Evolutionary conservation across 2,329 filamentous ascomycete species (phyloP).

Genomic region (Pseudogymnoascus sp.): DNA sequence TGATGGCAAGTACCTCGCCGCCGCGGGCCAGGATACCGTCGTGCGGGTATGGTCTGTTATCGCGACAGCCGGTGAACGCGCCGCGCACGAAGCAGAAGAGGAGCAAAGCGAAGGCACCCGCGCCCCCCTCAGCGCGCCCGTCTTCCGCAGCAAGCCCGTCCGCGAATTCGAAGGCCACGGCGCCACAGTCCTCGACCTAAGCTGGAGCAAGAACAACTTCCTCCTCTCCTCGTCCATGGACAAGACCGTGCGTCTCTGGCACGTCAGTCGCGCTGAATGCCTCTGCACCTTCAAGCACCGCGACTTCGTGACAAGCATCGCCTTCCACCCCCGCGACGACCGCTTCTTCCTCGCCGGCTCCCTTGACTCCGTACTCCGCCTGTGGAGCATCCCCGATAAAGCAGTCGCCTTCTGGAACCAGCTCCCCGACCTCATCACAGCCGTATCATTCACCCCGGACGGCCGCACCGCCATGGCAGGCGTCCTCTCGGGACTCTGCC

Average conservation of each 20-base stretch:
- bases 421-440: conserved; percentile 81
- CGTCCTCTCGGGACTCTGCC: conserved; percentile 72
- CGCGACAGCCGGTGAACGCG: conserved; percentile 69
- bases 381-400: conserved; percentile 98
- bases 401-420: conserved; percentile 74
- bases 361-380: conserved; percentile 73
- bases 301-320: conserved; percentile 89
- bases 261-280: conserved; percentile 75
- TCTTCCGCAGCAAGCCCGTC: conserved; percentile 72
- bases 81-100: conserved; percentile 63
- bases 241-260: conserved; percentile 92
- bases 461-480: conserved; percentile 86
- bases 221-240: conserved; percentile 95
- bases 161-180: conserved; percentile 77
- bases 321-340: conserved; percentile 90
- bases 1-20: conserved; percentile 83
- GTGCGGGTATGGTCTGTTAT: conserved; percentile 87
- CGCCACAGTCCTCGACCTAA: conserved; percentile 79
- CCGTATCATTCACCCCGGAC: conserved; percentile 87
- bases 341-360: conserved; percentile 94
- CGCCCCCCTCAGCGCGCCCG: conserved; percentile 73
- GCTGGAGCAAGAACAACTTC: conserved; percentile 99
- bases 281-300: conserved; percentile 90
- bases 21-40: conserved; percentile 80
- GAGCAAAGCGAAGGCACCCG: conserved; percentile 41